Evolutionary conservation across 2,329 filamentous ascomycete genomes (phyloP), one percentile per base, ranked within the genome.

Genomic region (Colletotrichum cereale): DNA sequence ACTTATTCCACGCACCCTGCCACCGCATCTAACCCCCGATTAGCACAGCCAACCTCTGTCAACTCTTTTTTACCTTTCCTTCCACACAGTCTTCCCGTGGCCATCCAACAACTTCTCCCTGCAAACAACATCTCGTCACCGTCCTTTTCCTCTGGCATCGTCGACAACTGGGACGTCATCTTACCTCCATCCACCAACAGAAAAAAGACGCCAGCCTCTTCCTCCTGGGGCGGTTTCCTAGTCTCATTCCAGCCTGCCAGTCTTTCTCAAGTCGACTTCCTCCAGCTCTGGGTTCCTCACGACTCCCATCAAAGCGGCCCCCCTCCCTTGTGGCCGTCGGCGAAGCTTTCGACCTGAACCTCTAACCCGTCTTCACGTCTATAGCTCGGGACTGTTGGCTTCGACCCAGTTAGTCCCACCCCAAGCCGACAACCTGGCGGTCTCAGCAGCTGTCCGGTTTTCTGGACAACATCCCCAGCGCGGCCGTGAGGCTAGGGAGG

Each of bases 401-500:
- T 71, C 66, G 71, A 71, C 52, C 73, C 73, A 73, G 67, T 67
- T 64, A 68, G 73, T 71, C 73, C 73, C 67, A 57, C 55, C 55
- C 60, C 63, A 52, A 72, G 58, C 57, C 64, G 71, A 48, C 73
- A 74, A 73, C 42, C 73, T 74, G 73, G 73, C 73, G 63, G 71
- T 67, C 66, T 71, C 66, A 62, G 64, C 71, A 62, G 60, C 55
- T 67, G 64, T 69, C 62, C 73, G 73, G 55, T 71, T 64, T 60
- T 73, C 67, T 63, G 71, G 57, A 62, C 73, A 74, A 53, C 71
- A 67, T 29, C 73, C 66, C 53, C 73, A 73, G 44, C 67, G 71
- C 44, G 61, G 63, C 63, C 71, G 71, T 26, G 73, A 74, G 71
- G 73, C 58, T 61, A 66, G 65, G 73, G 75, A 76, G 65, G 66